Evolutionary conservation across 139 green algal genomes (phyloP), one percentile per base, ranked within the genome.

Genomic region (Tetraselmis chui): DNA sequence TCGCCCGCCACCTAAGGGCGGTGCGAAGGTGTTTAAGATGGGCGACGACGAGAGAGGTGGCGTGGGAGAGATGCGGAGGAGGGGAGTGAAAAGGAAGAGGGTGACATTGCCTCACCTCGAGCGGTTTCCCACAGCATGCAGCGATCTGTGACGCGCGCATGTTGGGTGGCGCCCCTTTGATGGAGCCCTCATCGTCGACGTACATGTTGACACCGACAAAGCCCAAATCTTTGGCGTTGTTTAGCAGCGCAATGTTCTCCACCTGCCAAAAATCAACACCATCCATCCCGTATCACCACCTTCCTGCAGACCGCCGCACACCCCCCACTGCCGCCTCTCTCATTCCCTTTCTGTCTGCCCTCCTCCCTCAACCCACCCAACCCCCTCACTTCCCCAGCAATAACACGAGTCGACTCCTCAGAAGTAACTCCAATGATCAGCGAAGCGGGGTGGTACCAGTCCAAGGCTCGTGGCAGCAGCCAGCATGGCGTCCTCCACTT

Each of bases 171-270:
- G 93, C 87, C 27, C 89, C 83, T 75, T 92, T 92, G 78, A 95
- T 83, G 75, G 11, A 32, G 30, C 88, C 92, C 76, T 93, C 87
- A 79, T 97, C 94, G 80, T 97, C 94, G 76, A 88, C 91, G 85
- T 97, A 97, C 88, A 98, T 86, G 88, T 96, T 97, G 76, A 98
- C 91, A 0, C 88, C 92, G 5, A 85, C 45, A 31, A 87, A 90
- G 45, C 80, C 76, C 75, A 87, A 85, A 45, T 92, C 85, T 5
- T 30, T 76, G 29, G 83, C 80, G 86, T 96, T 94, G n/a, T 89
- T 81, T n/a, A 97, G 86, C 84, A 98, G 84, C 0, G 86, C 80
- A 11, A 95, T 89, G 59, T 92, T 92, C 83, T 97, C 94, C 28
- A 97, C 92, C 92, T 94, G 82, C 59, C 31, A 28, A 27, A 30